Evolutionary conservation across 805 yeast species (phyloP), one percentile per base, ranked within the genome.

Genomic region (Alloascoidea africana): DNA sequence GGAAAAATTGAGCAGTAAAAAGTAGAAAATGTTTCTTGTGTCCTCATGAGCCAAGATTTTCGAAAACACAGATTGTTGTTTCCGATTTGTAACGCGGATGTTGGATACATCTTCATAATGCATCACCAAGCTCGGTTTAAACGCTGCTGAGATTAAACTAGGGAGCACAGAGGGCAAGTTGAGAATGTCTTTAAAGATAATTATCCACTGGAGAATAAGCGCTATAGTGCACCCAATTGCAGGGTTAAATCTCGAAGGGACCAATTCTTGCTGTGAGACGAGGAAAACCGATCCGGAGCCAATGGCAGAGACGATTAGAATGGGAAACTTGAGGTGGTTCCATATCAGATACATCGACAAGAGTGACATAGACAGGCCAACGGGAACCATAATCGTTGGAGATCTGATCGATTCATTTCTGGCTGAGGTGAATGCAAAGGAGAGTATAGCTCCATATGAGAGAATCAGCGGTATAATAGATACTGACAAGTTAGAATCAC

Each of bases 11-110:
- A 91, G 65, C 44, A 89, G 56, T 36, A 91, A 59, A 49, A 89
- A 91, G 40, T 84, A 78, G 56, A 91, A 87, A 18, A 91, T 91
- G 8, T 94, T 85, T 42, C 81, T 66, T 0, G 96, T 86, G 44
- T 86, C 96, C 36, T 66, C 63, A 40, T 79, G 65, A n/a, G 62
- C 58, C 27, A 63, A 47, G 36, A 63, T 54, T 8, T 6, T 36
- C 32, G 14, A n/a, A 18, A 5, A 5, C 17, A 16, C 47, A 39
- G 30, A 35, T 36, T 13, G 13, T 6, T 18, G 13, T 5, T 11
- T 1, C 35, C 34, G 4, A 27, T 34, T 18, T 34, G 37, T 30
- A 34, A 35, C 36, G 32, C 35, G 37, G 14, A 33, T 14, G 41
- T 18, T 19, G 36, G 38, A 17, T 30, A 36, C 3, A 23, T 23